Base-by-base conservation (phyloP, 176 grass and related monocot species). In the Ensete glaucum region DNA sequence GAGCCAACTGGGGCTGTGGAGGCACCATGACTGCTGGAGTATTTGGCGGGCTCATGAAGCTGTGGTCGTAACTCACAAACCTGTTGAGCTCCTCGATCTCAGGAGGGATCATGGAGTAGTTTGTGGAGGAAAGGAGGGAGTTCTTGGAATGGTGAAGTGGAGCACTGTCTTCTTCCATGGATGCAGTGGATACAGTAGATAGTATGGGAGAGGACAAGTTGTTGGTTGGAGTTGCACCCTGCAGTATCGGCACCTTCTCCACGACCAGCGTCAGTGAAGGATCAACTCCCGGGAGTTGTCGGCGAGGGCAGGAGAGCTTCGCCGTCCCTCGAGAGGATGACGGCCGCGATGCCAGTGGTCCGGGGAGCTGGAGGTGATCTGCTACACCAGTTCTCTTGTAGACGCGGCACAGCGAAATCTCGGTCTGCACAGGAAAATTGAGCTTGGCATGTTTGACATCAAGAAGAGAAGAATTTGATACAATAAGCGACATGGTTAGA, bases 331-430 rank as follows among this genome's bases (percentile, higher is more conserved):
- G 22, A 55, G 52, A 56, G 52, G 72, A 50, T 12, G 72, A 50
- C 3, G 53, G 20, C 51, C 19, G 17, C 4, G 71, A 26, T 50
- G 52, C 25, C 3, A 15, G 9, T 34, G 29, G 52, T 58, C 60
- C 69, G 6, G 56, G 77, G 72, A 86, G 80, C 62, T 89, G 87
- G 48, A 83, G 83, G 72, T 88, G 85, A 29, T 92, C 92, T 17
- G 86, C 92, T 15, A 96, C 89, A 50, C 92, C 92, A 12, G 92
- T 68, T 16, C 92, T 81, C 76, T 96, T 96, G 29, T 96, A 92
- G 63, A 96, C 92, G 21, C 89, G 89, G 54, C 92, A 96, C 1
- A 96, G 89, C 1, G 92, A 96, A 74, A 96, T 96, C 79, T 96
- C 92, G 24, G 80, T 67, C 57, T 67, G 72, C 6, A 65, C 10